Base-by-base conservation (phyloP, 345 rosid species). In the Viola odorata region DNA sequence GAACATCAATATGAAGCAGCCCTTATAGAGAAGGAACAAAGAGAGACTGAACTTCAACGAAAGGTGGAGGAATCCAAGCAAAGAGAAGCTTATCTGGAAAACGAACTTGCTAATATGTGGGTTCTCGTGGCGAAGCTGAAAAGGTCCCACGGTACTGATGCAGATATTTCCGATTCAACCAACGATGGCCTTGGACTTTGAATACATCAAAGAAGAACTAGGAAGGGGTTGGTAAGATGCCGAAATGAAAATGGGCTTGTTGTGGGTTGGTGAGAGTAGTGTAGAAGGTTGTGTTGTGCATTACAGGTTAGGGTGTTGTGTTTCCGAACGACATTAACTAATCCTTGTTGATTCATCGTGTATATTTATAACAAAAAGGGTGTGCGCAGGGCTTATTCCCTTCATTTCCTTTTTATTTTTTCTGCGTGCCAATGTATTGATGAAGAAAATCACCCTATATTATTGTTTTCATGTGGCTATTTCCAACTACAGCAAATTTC, bases 31-130 rank as follows among this genome's bases (percentile, higher is more conserved):
- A 91, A 81, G 78, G 96, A 95, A 65, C 87, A 84, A 44, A 76
- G 80, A 65, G 99, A 88, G 79, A 72, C 80, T 0, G 96, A 86
- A 63, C 95, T 90, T 66, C 89, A 88, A 70, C 77, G 73, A 55
- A 88, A 72, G 60, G 77, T 91, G 9, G 92, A 90, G 75, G 99
- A 95, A 71, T 86, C 99, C n/a, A 91, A 91, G 72, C 88, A 81
- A 50, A 84, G 96, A 76, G 99, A 95, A 82, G 85, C 97, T 5
- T 90, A 95, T 69, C 69, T 95, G 63, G 99, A 95, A 81, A 88
- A 91, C 16, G 99, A 95, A 76, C 97, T 95, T 5, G 99, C 99
- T 37, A 95, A 82, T 71, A 95, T 95, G 99, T 95, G 99, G 99
- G 96, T 90, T 63, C 91, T 88, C 32, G 99, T 95, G 41, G 91